Conservation (phyloP, 106 monocot genomes). For the Hemerocallis citrina region DNA sequence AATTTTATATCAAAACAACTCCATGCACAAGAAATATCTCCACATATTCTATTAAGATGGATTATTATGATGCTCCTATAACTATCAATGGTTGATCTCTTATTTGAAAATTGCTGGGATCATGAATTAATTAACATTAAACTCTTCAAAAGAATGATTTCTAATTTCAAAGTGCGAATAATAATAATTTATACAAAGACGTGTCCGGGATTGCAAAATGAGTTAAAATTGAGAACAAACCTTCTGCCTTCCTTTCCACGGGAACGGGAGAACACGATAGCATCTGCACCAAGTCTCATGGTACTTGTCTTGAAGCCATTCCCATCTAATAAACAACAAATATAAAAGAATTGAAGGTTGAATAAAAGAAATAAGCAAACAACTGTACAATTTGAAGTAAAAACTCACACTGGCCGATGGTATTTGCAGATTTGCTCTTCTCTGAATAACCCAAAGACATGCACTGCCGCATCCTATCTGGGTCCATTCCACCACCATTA, state of each 20-base stretch:
- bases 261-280: constrained; percentile 80
- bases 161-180: no score
- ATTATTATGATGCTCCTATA: no score
- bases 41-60: no score
- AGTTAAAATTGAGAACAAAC: no score
- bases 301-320: constrained; percentile 96
- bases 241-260: constrained; percentile 53
- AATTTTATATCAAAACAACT: no score
- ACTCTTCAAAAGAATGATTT: no score
- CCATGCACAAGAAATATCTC: no score
- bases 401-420: constrained; percentile 83
- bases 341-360: background rate
- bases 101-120: no score
- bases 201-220: no score
- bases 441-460: constrained; percentile 88
- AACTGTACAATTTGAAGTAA: background rate
- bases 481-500: constrained; percentile 95
- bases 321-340: constrained; percentile 48
- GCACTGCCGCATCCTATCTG: constrained; percentile 80
- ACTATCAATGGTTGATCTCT: no score
- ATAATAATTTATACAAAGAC: no score
- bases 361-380: background rate
- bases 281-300: constrained; percentile 95
- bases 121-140: no score
- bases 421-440: constrained; percentile 70